Evolutionary conservation across 169 alveolate genomes (phyloP).

Genomic region (Amoebophrya sp.): DNA sequence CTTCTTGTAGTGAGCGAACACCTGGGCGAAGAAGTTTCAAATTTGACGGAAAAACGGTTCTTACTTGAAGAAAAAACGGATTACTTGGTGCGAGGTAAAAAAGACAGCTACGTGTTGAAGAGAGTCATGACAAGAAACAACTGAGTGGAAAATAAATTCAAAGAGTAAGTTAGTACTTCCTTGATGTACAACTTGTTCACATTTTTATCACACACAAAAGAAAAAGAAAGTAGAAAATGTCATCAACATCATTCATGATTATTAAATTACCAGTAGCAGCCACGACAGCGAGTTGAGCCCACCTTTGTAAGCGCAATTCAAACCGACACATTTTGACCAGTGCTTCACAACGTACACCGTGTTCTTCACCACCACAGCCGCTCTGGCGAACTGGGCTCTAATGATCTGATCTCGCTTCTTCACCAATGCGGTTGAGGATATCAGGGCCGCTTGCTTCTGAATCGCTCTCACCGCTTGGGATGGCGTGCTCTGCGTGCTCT

Average conservation of each 20-base stretch:
- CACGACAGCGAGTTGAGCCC: slow-evolving; percentile 2
- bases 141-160: too few species aligned
- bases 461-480: neutral
- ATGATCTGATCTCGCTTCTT: neutral
- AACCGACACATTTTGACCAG: neutral
- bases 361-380: neutral
- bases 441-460: neutral
- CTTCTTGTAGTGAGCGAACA: neutral
- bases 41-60: too few species aligned
- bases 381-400: neutral
- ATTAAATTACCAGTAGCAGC: neutral
- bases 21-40: too few species aligned
- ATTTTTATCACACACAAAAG: neutral
- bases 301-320: slow-evolving; percentile 8
- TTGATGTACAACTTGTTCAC: too few species aligned
- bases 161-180: too few species aligned
- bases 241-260: neutral
- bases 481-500: neutral
- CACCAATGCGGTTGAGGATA: neutral
- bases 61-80: too few species aligned
- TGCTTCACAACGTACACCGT: slow-evolving; percentile 1
- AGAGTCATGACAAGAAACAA: too few species aligned
- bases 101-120: too few species aligned
- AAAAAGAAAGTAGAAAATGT: neutral
- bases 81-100: too few species aligned